Percentiles rank a stretch among this genome's conserved stretches.
phyloP scores from a whole-genome alignment of 108 stramenopile species.

The Fistulifera pelliculosa region DNA sequence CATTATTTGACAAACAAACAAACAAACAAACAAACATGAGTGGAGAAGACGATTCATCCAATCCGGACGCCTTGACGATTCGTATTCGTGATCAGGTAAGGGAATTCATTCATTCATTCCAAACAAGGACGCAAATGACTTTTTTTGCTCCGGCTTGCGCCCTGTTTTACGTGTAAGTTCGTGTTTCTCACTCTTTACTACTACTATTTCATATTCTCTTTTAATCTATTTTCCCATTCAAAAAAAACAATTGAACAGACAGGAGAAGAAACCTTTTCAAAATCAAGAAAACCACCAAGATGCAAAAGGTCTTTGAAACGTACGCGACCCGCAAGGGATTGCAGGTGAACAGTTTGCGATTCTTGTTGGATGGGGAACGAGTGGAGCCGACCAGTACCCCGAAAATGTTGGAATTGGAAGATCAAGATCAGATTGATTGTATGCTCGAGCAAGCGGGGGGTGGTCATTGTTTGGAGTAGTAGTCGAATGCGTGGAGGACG shows the following conservation, averaged over 20 bases:
- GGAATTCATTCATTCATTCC: too few relatives aligned
- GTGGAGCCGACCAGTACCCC: constrained; percentile 76
- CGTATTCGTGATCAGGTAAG: constrained; percentile 8
- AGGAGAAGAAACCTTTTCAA: constrained; percentile 95
- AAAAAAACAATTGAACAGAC: constrained; percentile 32
- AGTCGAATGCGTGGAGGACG: too few relatives aligned
- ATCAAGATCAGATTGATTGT: constrained; percentile 81
- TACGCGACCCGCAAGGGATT: constrained; percentile 89
- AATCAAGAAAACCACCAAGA: constrained; percentile 94
- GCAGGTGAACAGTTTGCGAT: constrained; percentile 61
- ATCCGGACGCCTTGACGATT: constrained; percentile 1
- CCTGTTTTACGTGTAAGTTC: not conserved
- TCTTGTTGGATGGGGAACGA: constrained; percentile 91
- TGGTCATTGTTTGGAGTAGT: not conserved
- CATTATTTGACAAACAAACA: too few relatives aligned
- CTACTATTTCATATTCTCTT: not conserved
- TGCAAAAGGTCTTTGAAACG: constrained; percentile 88
- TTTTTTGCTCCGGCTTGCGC: not conserved
- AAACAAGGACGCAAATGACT: not conserved
- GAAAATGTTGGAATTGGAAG: constrained; percentile 86
- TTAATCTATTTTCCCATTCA: not conserved
- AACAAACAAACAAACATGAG: too few relatives aligned
- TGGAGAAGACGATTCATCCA: constrained; percentile 3
- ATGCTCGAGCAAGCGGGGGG: constrained; percentile 85
- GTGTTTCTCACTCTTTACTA: not conserved